Evolutionary conservation across 257 asterid species (phyloP).

Genomic region (Fraxinus cuspidata): DNA sequence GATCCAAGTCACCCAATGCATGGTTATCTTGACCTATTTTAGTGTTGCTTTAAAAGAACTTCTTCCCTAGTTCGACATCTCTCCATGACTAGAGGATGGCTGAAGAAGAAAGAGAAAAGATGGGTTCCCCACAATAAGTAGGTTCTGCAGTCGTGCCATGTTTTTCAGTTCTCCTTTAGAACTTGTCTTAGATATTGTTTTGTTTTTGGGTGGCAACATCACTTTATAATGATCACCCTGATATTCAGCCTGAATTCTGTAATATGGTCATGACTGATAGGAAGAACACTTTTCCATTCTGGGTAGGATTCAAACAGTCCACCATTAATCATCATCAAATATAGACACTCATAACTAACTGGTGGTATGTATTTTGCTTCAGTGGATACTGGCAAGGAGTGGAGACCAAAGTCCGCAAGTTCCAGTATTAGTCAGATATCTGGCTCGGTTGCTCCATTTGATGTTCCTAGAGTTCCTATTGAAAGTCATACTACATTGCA

Average conservation of each 20-base stretch:
- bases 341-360: constrained; percentile 21
- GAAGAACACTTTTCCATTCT: constrained; percentile 2
- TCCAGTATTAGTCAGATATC: constrained; percentile 47
- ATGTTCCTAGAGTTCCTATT: constrained; percentile 38
- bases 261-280: constrained; percentile 6
- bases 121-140: neutral
- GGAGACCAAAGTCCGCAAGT: constrained; percentile 80
- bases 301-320: neutral
- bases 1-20: neutral
- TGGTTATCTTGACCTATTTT: neutral
- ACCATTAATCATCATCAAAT: neutral
- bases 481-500: constrained; percentile 45
- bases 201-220: neutral
- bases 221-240: constrained; percentile 9
- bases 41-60: neutral
- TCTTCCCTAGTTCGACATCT: neutral
- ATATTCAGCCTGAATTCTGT: constrained; percentile 11
- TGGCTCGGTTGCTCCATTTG: constrained; percentile 44
- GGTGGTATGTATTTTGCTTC: constrained; percentile 28
- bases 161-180: constrained; percentile 1
- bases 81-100: neutral
- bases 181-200: constrained; percentile 3
- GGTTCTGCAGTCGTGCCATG: neutral
- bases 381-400: constrained; percentile 74
- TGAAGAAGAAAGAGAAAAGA: neutral